Conservation (phyloP, 176 grass and related monocot species). For the Lolium rigidum region DNA sequence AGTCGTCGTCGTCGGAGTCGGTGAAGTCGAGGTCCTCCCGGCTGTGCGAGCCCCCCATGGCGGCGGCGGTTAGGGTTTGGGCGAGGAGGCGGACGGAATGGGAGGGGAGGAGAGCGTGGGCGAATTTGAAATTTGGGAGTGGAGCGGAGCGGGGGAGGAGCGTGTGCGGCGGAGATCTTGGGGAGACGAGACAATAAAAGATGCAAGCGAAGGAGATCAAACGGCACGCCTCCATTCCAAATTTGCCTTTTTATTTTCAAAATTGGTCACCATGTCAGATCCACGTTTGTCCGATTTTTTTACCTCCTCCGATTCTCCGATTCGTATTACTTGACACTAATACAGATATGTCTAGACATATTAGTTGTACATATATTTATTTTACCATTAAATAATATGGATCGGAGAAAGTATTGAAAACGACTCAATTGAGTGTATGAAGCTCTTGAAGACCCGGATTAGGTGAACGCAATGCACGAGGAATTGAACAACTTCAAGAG, state of each 20-base stretch:
- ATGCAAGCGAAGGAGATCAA: background rate
- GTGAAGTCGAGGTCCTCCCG: slow-evolving; percentile 73
- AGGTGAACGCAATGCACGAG: no score
- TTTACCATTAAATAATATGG: no score
- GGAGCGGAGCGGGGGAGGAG: background rate
- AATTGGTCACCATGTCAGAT: background rate
- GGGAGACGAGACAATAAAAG: background rate
- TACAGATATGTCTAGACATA: no score
- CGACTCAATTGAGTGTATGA: no score
- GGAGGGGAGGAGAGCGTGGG: slow-evolving; percentile 27
- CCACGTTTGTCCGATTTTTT: background rate
- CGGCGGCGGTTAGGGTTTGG: slow-evolving; percentile 57
- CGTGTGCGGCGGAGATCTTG: slow-evolving; percentile 29
- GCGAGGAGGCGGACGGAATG: slow-evolving; percentile 5
- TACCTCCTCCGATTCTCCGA: no score
- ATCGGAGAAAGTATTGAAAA: no score
- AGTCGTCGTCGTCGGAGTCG: slow-evolving; percentile 71
- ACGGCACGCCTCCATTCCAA: background rate
- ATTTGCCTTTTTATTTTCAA: background rate
- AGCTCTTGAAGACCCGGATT: no score
- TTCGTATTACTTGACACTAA: no score
- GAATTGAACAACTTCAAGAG: no score
- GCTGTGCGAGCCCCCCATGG: slow-evolving; percentile 92
- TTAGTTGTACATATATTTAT: no score
- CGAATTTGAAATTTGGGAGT: slow-evolving; percentile 77